Evolutionary conservation across 257 asterid genomes (phyloP).

Genomic region (Vinca minor): DNA sequence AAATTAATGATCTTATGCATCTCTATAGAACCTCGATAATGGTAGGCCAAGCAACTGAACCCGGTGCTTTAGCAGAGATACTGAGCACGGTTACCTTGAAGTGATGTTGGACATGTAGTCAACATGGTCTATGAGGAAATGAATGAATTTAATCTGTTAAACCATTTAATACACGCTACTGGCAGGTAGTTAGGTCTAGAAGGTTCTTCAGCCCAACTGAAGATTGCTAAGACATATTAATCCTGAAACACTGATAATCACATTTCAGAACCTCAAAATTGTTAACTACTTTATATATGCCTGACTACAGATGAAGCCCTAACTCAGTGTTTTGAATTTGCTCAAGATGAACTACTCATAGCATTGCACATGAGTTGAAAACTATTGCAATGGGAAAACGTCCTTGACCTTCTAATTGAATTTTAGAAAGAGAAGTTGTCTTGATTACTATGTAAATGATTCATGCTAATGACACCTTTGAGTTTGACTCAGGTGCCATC

Average conservation of each 20-base stretch:
- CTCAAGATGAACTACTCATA: too few relatives aligned
- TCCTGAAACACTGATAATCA: background rate
- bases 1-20: background rate
- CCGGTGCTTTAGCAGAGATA: too few relatives aligned
- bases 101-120: background rate
- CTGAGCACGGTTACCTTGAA: background rate
- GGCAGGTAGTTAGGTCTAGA: background rate
- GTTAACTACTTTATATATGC: background rate
- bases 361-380: background rate
- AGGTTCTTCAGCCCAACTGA: background rate
- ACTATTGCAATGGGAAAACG: background rate
- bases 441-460: background rate
- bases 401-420: background rate
- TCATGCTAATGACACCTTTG: background rate
- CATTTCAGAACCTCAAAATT: background rate
- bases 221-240: background rate
- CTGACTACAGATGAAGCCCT: background rate
- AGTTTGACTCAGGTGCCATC: slow-evolving; percentile 22
- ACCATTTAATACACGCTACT: background rate
- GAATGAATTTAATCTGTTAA: background rate
- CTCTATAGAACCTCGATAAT: background rate
- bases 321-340: background rate
- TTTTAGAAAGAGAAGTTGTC: background rate
- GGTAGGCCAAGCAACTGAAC: too few relatives aligned
- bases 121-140: background rate